Evolutionary conservation across 805 yeast genomes (phyloP).

Genomic region (Ogataea salicorniae): DNA sequence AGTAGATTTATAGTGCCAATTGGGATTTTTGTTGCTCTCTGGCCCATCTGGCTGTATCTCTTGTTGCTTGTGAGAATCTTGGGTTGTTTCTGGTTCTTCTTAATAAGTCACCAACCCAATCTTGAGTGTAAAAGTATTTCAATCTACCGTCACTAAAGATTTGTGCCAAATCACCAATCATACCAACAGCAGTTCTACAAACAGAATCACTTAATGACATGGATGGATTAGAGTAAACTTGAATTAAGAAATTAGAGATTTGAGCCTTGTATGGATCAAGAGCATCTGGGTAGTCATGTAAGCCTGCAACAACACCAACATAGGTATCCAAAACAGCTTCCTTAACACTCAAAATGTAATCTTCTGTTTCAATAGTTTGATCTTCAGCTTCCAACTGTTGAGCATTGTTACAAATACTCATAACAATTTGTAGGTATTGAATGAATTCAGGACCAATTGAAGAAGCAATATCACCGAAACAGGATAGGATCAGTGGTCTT

Average conservation of each 20-base stretch:
- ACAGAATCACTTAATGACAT: constrained; percentile 63
- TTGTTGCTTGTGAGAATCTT: constrained; percentile 58
- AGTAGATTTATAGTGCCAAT: background rate
- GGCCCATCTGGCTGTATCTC: constrained; percentile 97
- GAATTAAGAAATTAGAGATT: constrained; percentile 64
- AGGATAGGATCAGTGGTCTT: constrained; percentile 82
- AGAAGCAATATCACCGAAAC: constrained; percentile 94
- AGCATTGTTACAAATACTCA: constrained; percentile 69
- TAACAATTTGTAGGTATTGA: constrained; percentile 73
- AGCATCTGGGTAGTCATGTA: constrained; percentile 61
- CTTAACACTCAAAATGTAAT: constrained; percentile 63
- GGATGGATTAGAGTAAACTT: constrained; percentile 53
- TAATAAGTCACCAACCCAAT: constrained; percentile 77
- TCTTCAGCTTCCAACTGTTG: constrained; percentile 61
- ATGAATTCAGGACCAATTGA: constrained; percentile 74
- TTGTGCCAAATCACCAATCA: constrained; percentile 88
- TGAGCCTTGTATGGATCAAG: constrained; percentile 61
- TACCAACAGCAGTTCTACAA: constrained; percentile 80
- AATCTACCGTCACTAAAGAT: constrained; percentile 79
- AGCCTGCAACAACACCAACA: constrained; percentile 93
- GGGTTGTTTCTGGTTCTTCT: constrained; percentile 64
- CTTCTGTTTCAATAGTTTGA: constrained; percentile 66
- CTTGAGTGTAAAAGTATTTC: constrained; percentile 58
- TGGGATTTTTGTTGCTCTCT: constrained; percentile 66
- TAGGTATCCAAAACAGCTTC: constrained; percentile 94